Percentiles rank a stretch among this genome's conserved stretches.
Evolutionary conservation across 1,284 basidiomycete species (phyloP).

Genomic region (Moesziomyces sp.): DNA sequence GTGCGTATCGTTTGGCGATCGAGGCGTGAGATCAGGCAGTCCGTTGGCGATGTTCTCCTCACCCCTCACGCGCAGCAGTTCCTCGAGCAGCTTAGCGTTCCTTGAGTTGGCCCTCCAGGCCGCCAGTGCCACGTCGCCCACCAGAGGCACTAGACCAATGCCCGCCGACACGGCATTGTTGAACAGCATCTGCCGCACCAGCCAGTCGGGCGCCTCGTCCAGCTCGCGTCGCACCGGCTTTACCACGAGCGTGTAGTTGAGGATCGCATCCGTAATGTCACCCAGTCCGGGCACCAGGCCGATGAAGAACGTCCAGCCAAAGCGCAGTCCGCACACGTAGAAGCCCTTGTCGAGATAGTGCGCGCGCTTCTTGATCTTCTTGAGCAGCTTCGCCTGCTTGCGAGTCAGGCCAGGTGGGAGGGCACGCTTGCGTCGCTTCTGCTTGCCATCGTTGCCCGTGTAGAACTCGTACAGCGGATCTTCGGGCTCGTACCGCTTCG

Average conservation of each 20-base stretch:
- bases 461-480: conserved; percentile 85
- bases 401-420: conserved; percentile 81
- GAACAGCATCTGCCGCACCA: conserved; percentile 72
- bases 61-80: conserved; percentile 51
- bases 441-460: conserved; percentile 75
- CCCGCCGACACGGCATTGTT: conserved; percentile 81
- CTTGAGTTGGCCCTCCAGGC: conserved; percentile 88
- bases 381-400: conserved; percentile 78
- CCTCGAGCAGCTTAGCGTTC: conserved; percentile 74
- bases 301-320: conserved; percentile 77
- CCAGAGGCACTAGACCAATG: conserved; percentile 80
- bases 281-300: conserved; percentile 81
- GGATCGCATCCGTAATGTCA: conserved; percentile 74
- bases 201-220: conserved; percentile 70
- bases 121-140: conserved; percentile 81
- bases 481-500: conserved; percentile 57
- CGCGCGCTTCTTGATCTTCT: conserved; percentile 73
- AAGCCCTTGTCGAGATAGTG: conserved; percentile 93
- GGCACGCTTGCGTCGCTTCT: conserved; percentile 76
- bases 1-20: conserved; percentile 23
- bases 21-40: conserved; percentile 48
- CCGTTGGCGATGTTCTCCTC: conserved; percentile 58
- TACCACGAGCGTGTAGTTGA: conserved; percentile 83
- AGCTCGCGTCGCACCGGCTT: conserved; percentile 78
- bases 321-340: conserved; percentile 81